phyloP scores from a whole-genome alignment of 139 green algal genomes.

The Mesotaenium endlicherianum region DNA sequence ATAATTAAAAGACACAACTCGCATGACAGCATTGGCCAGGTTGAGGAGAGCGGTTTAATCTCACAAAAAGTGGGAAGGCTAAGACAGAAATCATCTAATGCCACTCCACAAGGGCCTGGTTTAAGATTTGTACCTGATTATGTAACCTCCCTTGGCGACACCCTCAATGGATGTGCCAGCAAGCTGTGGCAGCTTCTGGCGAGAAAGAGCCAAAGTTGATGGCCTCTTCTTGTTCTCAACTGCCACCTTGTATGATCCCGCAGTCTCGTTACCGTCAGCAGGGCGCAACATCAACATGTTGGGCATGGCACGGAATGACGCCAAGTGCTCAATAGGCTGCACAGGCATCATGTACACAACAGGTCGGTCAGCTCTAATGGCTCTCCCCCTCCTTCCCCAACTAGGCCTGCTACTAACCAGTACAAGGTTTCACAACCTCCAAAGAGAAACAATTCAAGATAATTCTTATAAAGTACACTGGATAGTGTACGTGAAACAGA shows the following conservation, averaged over 20 bases:
- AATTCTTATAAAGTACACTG: background rate
- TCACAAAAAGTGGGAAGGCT: too few species aligned
- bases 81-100: too few species aligned
- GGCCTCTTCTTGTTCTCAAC: conserved; percentile 68
- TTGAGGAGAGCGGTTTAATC: too few species aligned
- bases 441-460: conserved; percentile 1
- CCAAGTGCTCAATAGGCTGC: conserved; percentile 96
- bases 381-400: background rate
- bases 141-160: conserved; percentile 87
- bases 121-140: conserved; percentile 70
- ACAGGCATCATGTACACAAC: background rate
- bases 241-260: conserved; percentile 87
- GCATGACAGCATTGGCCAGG: too few species aligned
- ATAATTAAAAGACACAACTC: too few species aligned
- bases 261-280: conserved; percentile 93
- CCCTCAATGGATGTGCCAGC: conserved; percentile 74
- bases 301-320: conserved; percentile 96
- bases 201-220: conserved; percentile 87
- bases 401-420: background rate
- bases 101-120: too few species aligned
- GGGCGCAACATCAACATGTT: conserved; percentile 95
- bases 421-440: background rate
- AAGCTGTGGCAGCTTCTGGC: conserved; percentile 95
- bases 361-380: background rate
- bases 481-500: background rate